These are phyloP conservation scores for Epichloe glyceriae DNA, from an alignment of 2,329 filamentous ascomycete genomes.

Conservation along the genomic window DNA sequence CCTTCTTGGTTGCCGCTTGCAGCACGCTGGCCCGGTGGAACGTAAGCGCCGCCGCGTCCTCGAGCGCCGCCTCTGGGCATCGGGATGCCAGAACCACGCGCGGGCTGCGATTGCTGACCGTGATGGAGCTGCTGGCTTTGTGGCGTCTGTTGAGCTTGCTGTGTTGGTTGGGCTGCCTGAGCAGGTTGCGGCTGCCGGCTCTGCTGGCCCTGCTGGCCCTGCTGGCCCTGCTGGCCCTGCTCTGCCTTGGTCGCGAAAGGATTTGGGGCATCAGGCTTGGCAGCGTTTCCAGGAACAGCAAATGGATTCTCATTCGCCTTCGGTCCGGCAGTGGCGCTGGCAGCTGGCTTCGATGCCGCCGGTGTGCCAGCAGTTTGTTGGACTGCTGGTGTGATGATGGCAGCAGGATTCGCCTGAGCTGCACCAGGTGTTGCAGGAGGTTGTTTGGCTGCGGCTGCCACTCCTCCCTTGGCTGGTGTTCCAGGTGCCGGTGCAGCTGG, in stretches of 20 bases:
- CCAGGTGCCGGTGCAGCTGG: slow-evolving; percentile 6
- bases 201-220: background rate
- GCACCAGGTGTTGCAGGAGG: slow-evolving; percentile 5
- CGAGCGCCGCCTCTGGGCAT: slow-evolving; percentile 29
- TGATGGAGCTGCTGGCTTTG: slow-evolving; percentile 2
- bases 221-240: slow-evolving; percentile 7
- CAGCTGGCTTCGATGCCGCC: slow-evolving; percentile 9
- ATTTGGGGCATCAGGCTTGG: slow-evolving; percentile 1
- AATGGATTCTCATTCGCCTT: slow-evolving; percentile 1
- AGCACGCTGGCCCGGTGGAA: slow-evolving; percentile 24
- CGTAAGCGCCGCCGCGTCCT: slow-evolving; percentile 25
- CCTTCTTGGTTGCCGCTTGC: slow-evolving; percentile 24
- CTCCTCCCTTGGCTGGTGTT: slow-evolving; percentile 7
- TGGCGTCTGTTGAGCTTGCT: slow-evolving; percentile 8
- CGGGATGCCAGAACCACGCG: slow-evolving; percentile 24
- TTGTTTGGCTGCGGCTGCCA: slow-evolving; percentile 10
- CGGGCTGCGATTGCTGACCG: slow-evolving; percentile 10
- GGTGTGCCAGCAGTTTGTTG: slow-evolving; percentile 4
- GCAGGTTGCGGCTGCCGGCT: background rate
- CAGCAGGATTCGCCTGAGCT: slow-evolving; percentile 1
- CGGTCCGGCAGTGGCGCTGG: slow-evolving; percentile 1
- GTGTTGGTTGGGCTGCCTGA: background rate
- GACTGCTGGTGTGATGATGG: background rate
- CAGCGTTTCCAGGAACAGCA: background rate
- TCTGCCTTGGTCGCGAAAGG: slow-evolving; percentile 4